Conservation (phyloP, 768 basidiomycete species). For the Pulveroboletus sp. region DNA sequence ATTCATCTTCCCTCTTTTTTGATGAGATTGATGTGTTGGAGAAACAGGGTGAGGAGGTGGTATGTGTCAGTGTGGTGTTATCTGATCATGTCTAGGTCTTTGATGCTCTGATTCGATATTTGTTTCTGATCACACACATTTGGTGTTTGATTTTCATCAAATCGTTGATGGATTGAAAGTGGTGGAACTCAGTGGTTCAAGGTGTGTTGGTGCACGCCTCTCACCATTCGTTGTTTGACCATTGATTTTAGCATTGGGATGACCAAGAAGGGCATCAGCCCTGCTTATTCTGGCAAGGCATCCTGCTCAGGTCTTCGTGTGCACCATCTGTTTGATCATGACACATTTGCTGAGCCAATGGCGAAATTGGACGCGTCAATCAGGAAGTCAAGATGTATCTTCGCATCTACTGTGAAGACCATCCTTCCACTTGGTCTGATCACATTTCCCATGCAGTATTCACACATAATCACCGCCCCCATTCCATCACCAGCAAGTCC, state of each 20-base stretch:
- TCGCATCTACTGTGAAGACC: too few relatives aligned
- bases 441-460: too few relatives aligned
- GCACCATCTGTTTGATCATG: slow-evolving; percentile 91
- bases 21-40: slow-evolving; percentile 84
- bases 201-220: slow-evolving; percentile 37
- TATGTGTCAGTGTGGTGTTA: background rate
- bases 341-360: slow-evolving; percentile 83
- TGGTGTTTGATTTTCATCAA: slow-evolving; percentile 99
- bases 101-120: slow-evolving; percentile 82
- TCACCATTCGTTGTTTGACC: too few relatives aligned
- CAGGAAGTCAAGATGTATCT: too few relatives aligned
- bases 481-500: too few relatives aligned
- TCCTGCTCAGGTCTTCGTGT: slow-evolving; percentile 94
- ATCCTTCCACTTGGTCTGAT: too few relatives aligned
- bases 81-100: slow-evolving; percentile 55
- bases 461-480: too few relatives aligned
- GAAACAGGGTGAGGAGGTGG: slow-evolving; percentile 61
- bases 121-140: slow-evolving; percentile 93
- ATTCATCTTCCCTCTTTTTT: slow-evolving; percentile 96
- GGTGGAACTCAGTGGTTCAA: slow-evolving; percentile 90
- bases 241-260: slow-evolving; percentile 77
- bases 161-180: slow-evolving; percentile 99
- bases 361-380: slow-evolving; percentile 89
- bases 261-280: slow-evolving; percentile 97
- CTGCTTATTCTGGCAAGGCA: slow-evolving; percentile 96